A percentile compares a stretch with the other conserved stretches of the same genome.
Evolutionary conservation across 2,329 filamentous ascomycete genomes (phyloP).

Genomic region (Onygenales sp.): DNA sequence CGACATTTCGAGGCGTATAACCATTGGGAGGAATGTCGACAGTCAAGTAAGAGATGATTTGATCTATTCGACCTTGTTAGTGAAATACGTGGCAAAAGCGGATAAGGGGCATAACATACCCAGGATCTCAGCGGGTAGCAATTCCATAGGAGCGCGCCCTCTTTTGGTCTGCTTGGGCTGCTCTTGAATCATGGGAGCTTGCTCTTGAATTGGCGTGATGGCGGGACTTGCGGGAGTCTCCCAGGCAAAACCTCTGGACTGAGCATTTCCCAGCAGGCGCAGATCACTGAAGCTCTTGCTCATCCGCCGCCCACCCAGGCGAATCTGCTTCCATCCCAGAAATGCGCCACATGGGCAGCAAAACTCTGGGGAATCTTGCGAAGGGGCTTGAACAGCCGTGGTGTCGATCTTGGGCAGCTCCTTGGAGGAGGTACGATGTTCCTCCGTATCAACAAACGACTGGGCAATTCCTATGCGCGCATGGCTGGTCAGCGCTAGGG

Average conservation of each 20-base stretch:
- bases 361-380: conserved; percentile 26
- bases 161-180: conserved; percentile 14
- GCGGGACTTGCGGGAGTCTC: conserved; percentile 19
- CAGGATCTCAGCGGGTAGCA: conserved; percentile 59
- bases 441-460: conserved; percentile 33
- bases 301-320: conserved; percentile 32
- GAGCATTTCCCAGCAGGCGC: conserved; percentile 24
- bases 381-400: conserved; percentile 20
- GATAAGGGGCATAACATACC: conserved; percentile 42
- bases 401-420: conserved; percentile 16
- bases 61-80: conserved; percentile 37
- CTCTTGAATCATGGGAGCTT: conserved; percentile 13
- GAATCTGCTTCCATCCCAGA: conserved; percentile 37
- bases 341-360: conserved; percentile 39
- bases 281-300: conserved; percentile 38
- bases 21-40: conserved; percentile 68
- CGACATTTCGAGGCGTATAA: conserved; percentile 64
- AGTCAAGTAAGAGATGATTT: conserved; percentile 65
- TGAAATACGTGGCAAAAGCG: conserved; percentile 3
- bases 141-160: conserved; percentile 50
- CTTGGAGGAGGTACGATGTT: conserved; percentile 19
- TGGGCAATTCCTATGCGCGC: conserved; percentile 29
- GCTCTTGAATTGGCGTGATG: neutral
- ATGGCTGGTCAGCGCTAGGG: neutral
- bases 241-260: conserved; percentile 34